These are phyloP conservation scores for Phytophthora nicotianae DNA, from an alignment of 352 stramenopile genomes.

Conservation along the genomic window DNA sequence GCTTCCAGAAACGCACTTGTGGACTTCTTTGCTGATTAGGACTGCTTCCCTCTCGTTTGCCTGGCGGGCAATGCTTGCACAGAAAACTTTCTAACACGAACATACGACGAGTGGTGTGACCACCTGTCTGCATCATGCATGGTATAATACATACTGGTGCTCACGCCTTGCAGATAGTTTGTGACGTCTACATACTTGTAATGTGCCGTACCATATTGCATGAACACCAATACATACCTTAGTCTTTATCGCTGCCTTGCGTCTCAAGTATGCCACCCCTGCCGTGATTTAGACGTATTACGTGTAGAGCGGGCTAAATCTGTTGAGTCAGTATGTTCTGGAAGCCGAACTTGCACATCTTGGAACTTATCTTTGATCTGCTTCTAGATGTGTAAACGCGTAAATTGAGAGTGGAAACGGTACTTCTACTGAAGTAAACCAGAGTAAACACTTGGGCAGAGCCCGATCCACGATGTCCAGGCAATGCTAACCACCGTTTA, in stretches of 20 bases:
- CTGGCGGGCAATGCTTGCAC: no score
- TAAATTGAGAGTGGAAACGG: constrained; percentile 10
- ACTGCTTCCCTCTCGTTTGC: no score
- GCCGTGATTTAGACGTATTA: not conserved
- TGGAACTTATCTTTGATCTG: constrained; percentile 8
- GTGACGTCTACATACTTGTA: no score
- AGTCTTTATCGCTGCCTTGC: not conserved
- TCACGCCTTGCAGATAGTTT: no score
- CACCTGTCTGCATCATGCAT: no score
- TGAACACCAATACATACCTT: no score
- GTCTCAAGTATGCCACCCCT: not conserved
- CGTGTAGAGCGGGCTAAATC: not conserved
- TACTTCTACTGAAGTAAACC: not conserved
- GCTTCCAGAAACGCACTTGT: no score
- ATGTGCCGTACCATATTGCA: no score
- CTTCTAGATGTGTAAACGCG: constrained; percentile 11
- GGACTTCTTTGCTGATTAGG: no score
- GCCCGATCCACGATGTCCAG: not conserved
- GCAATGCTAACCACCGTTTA: not conserved
- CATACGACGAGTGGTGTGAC: no score
- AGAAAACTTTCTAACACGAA: no score
- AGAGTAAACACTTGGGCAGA: not conserved
- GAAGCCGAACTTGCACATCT: constrained; percentile 13
- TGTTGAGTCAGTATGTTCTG: constrained; percentile 16
- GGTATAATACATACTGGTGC: no score